These are phyloP conservation scores for Chrysosphaeria jannelii DNA, from an alignment of 2,329 filamentous ascomycete species.

Conservation along the genomic window DNA sequence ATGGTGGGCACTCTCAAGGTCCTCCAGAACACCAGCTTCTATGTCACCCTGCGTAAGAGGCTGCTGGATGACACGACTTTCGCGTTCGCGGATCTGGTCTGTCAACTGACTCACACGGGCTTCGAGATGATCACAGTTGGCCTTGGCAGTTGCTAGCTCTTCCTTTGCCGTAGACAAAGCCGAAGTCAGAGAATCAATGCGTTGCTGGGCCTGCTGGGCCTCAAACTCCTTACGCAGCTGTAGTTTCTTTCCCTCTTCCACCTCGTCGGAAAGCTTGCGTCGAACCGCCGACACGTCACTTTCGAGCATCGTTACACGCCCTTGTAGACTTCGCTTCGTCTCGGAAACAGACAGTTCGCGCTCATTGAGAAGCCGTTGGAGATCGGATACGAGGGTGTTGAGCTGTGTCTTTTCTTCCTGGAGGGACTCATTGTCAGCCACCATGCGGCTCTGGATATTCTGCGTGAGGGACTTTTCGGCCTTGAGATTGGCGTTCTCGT, in stretches of 20 bases:
- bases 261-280: constrained; percentile 54
- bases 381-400: constrained; percentile 51
- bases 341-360: constrained; percentile 65
- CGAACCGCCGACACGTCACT: constrained; percentile 49
- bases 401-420: constrained; percentile 62
- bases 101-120: constrained; percentile 65
- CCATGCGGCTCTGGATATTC: constrained; percentile 65
- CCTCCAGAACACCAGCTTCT: constrained; percentile 28
- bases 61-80: constrained; percentile 37
- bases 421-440: constrained; percentile 62
- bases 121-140: constrained; percentile 67
- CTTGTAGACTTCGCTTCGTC: constrained; percentile 47
- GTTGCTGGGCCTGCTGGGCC: constrained; percentile 58
- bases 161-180: constrained; percentile 58
- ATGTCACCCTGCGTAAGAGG: constrained; percentile 10
- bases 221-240: constrained; percentile 73
- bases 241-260: constrained; percentile 60
- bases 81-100: constrained; percentile 63
- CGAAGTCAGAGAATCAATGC: constrained; percentile 70
- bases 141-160: constrained; percentile 63
- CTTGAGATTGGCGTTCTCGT: constrained; percentile 76
- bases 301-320: constrained; percentile 50
- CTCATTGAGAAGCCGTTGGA: constrained; percentile 79
- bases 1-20: constrained; percentile 49
- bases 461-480: constrained; percentile 89